These are phyloP conservation scores for Apiospora rasikravindrae DNA, from an alignment of 2,329 filamentous ascomycete species.

Conservation along the genomic window DNA sequence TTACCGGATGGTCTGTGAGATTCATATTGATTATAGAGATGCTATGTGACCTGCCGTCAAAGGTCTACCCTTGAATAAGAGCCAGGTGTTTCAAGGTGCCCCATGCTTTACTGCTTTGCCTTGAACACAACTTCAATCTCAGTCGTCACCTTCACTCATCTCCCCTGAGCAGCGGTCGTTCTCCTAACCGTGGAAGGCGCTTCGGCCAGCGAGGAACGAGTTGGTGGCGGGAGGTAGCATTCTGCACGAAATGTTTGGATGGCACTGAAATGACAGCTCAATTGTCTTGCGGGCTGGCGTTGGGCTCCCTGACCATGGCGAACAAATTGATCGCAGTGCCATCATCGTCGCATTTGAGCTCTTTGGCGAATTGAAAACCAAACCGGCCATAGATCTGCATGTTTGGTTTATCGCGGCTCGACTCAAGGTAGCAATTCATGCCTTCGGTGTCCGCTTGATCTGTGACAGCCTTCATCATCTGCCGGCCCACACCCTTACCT, in stretches of 20 bases:
- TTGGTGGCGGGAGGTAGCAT: background rate
- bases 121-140: background rate
- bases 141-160: background rate
- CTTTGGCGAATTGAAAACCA: constrained; percentile 68
- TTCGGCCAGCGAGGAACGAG: background rate
- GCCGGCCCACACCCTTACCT: constrained; percentile 68
- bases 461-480: constrained; percentile 68
- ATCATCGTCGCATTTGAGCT: constrained; percentile 55
- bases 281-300: constrained; percentile 26
- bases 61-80: background rate
- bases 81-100: background rate
- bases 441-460: constrained; percentile 67
- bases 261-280: constrained; percentile 18
- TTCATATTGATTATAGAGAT: background rate
- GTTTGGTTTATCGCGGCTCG: constrained; percentile 70
- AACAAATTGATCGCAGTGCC: constrained; percentile 60
- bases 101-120: background rate
- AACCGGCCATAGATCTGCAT: constrained; percentile 72
- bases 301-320: constrained; percentile 52
- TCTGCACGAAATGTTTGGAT: background rate
- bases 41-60: background rate
- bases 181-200: background rate
- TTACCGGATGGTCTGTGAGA: background rate
- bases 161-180: background rate
- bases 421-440: constrained; percentile 72